Conservation (phyloP, 192 early-diverging fungal genomes). For the Dispira simplex region DNA sequence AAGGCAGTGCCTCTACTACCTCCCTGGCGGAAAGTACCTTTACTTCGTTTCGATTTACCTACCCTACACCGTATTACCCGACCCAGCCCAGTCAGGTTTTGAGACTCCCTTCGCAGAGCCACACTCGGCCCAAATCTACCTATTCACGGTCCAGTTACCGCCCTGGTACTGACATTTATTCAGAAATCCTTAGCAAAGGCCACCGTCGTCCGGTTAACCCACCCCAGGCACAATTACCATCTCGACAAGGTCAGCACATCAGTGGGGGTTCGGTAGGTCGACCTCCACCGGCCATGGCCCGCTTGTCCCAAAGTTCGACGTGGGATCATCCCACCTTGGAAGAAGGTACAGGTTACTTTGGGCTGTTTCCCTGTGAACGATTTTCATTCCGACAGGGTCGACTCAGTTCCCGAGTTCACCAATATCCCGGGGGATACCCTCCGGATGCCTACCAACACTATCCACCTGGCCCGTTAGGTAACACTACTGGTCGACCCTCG, state of each 20-base stretch:
- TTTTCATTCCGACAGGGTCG: background rate
- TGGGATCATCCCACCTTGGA: background rate
- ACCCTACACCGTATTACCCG: background rate
- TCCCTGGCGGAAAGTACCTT: no score
- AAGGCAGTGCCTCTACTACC: no score
- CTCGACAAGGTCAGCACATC: background rate
- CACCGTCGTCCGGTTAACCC: slow-evolving; percentile 12
- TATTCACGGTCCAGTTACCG: no score
- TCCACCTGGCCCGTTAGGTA: no score
- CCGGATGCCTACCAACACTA: background rate
- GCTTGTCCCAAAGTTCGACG: background rate
- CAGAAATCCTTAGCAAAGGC: slow-evolving; percentile 3
- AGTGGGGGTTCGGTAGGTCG: background rate
- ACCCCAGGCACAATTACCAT: background rate
- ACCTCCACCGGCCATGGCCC: background rate
- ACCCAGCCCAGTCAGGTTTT: background rate
- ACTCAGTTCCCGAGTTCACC: no score
- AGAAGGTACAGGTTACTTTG: background rate
- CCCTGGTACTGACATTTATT: slow-evolving; percentile 8
- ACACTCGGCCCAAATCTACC: no score
- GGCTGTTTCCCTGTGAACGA: background rate
- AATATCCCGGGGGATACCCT: background rate
- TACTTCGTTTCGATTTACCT: no score
- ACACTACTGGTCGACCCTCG: no score
- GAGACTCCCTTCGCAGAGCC: no score